Evolutionary conservation across 2,329 filamentous ascomycete species (phyloP).

Genomic region (Ceratocystis papillata): DNA sequence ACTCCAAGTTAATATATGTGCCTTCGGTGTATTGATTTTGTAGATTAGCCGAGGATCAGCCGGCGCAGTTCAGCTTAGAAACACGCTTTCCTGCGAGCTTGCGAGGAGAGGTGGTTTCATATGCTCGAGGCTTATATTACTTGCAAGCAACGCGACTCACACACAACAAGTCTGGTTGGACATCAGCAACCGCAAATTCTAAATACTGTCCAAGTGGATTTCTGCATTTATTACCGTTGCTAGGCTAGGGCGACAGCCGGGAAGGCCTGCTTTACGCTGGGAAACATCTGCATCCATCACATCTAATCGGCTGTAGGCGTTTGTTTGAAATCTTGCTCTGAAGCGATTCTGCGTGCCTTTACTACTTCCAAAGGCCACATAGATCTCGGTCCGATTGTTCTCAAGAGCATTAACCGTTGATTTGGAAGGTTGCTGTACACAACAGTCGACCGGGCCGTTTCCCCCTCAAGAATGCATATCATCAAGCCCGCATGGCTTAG

Average conservation of each 20-base stretch:
- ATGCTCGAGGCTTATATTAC: neutral
- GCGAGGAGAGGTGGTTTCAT: neutral
- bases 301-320: neutral
- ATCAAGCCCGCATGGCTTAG: slow-evolving; percentile 94
- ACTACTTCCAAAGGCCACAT: neutral
- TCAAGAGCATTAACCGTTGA: too few species aligned
- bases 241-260: neutral
- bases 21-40: neutral
- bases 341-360: neutral
- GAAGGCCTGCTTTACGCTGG: neutral
- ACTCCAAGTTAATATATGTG: neutral
- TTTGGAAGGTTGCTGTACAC: neutral
- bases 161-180: neutral
- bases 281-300: neutral
- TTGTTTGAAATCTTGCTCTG: neutral
- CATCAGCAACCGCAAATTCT: neutral
- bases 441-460: neutral
- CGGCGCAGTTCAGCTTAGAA: slow-evolving; percentile 21
- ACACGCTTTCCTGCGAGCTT: slow-evolving; percentile 15
- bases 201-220: neutral
- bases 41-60: slow-evolving; percentile 15
- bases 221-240: slow-evolving; percentile 2
- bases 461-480: slow-evolving; percentile 56
- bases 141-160: slow-evolving; percentile 13
- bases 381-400: neutral